Evolutionary conservation across 176 grass and related monocot species (phyloP).

Genomic region (Cenchrus fungigraminus): DNA sequence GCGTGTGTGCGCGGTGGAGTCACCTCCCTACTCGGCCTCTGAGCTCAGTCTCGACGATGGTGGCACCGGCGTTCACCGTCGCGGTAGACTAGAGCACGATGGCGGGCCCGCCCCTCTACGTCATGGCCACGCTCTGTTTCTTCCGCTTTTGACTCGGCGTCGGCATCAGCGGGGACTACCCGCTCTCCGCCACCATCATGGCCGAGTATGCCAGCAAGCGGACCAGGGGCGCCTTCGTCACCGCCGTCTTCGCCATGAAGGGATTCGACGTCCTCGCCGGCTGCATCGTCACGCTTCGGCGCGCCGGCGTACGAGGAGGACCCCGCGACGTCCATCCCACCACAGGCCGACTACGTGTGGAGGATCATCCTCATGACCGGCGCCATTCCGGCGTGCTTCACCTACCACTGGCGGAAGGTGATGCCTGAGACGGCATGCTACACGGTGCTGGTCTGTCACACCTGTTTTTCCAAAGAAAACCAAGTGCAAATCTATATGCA

Average conservation of each 20-base stretch:
- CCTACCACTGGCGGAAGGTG: slow-evolving; percentile 74
- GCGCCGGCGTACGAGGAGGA: slow-evolving; percentile 42
- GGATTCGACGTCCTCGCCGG: slow-evolving; percentile 69
- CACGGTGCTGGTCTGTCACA: slow-evolving; percentile 65
- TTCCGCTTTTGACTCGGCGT: slow-evolving; percentile 81
- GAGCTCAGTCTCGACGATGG: too few species aligned
- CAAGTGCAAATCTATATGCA: too few species aligned
- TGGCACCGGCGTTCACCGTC: too few species aligned
- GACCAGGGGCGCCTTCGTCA: slow-evolving; percentile 59
- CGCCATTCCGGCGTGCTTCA: slow-evolving; percentile 67
- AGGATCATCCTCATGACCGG: slow-evolving; percentile 79
- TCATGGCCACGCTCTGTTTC: slow-evolving; percentile 70
- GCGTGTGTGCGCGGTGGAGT: too few species aligned
- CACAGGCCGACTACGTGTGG: slow-evolving; percentile 75
- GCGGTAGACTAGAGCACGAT: too few species aligned
- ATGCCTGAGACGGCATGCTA: slow-evolving; percentile 88
- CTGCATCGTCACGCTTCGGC: slow-evolving; percentile 45
- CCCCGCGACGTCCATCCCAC: slow-evolving; percentile 37
- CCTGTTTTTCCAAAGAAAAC: too few species aligned
- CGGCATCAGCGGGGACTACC: slow-evolving; percentile 80
- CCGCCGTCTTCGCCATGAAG: slow-evolving; percentile 74
- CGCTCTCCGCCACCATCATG: slow-evolving; percentile 76
- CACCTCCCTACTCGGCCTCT: too few species aligned
- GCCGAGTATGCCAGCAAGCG: slow-evolving; percentile 71
- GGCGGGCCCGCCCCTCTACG: background rate